Evolutionary conservation across 2,329 filamentous ascomycete genomes (phyloP).

Genomic region (Monilinia laxa): DNA sequence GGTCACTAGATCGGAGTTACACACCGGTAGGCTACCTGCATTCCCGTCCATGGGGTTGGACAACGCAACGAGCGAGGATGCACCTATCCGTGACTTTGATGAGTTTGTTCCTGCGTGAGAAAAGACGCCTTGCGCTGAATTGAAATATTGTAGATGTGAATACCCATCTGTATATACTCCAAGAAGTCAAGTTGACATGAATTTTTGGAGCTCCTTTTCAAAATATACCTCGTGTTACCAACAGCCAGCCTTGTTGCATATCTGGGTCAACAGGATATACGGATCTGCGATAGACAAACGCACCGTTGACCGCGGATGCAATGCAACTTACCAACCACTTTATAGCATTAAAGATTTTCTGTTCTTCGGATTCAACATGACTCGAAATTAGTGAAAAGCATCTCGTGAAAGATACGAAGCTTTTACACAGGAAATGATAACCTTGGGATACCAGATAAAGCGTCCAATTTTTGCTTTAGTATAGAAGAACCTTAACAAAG

Average conservation of each 20-base stretch:
- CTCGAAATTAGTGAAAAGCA: neutral
- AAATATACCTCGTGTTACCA: neutral
- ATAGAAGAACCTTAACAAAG: neutral
- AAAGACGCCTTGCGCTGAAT: neutral
- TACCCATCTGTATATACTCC: neutral
- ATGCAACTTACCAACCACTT: constrained; percentile 1
- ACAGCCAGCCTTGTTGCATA: constrained; percentile 12
- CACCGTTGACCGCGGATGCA: neutral
- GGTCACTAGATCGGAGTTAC: neutral
- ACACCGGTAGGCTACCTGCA: constrained; percentile 11
- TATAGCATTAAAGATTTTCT: neutral
- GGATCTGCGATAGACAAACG: neutral
- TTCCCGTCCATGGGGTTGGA: constrained; percentile 13
- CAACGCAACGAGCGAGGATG: constrained; percentile 10
- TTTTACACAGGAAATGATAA: neutral
- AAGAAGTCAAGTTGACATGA: neutral
- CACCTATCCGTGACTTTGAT: constrained; percentile 12
- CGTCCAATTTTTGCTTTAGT: neutral
- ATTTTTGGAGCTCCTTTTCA: neutral
- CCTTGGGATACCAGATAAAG: neutral
- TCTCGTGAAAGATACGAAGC: neutral
- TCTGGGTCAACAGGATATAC: neutral
- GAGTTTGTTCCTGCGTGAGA: constrained; percentile 18
- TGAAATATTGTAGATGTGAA: neutral
- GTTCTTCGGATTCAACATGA: neutral